Evolutionary conservation across 2,329 filamentous ascomycete genomes (phyloP).

Genomic region (Leptographium radiaticola): DNA sequence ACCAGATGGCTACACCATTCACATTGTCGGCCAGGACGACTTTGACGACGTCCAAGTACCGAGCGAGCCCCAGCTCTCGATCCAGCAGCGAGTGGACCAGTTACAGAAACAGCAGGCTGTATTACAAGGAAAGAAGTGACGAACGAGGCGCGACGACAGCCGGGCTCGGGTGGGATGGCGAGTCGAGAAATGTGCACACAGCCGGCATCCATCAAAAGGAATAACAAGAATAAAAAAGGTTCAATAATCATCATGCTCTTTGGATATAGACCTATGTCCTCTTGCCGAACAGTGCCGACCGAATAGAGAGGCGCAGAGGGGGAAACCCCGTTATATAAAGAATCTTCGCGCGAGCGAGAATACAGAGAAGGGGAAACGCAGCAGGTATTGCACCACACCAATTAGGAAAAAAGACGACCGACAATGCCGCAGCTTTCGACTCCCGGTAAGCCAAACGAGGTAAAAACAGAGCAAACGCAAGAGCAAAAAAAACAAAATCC

Average conservation of each 20-base stretch:
- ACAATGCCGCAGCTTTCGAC: background rate
- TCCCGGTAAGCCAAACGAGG: background rate
- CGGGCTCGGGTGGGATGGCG: too few relatives aligned
- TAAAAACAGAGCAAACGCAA: background rate
- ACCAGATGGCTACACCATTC: slow-evolving; percentile 51
- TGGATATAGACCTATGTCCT: background rate
- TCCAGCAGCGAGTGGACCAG: slow-evolving; percentile 9
- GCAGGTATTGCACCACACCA: background rate
- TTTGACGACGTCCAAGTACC: slow-evolving; percentile 93
- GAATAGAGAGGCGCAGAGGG: background rate
- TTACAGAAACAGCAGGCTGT: slow-evolving; percentile 19
- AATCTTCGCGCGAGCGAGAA: background rate
- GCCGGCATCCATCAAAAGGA: too few relatives aligned
- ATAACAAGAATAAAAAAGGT: background rate
- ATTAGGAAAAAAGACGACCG: background rate
- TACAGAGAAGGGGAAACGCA: background rate
- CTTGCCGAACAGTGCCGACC: background rate
- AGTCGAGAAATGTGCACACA: too few relatives aligned
- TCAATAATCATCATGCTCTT: background rate
- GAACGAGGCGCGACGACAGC: background rate
- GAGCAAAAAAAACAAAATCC: background rate
- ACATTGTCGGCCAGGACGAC: slow-evolving; percentile 85
- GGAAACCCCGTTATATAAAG: background rate
- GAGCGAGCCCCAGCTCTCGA: slow-evolving; percentile 39
- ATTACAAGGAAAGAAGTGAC: slow-evolving; percentile 9